A percentile compares a stretch with the other conserved stretches of the same genome.
Conservation (phyloP, 305 asterid genomes). For the Fraxinus latifolia region DNA sequence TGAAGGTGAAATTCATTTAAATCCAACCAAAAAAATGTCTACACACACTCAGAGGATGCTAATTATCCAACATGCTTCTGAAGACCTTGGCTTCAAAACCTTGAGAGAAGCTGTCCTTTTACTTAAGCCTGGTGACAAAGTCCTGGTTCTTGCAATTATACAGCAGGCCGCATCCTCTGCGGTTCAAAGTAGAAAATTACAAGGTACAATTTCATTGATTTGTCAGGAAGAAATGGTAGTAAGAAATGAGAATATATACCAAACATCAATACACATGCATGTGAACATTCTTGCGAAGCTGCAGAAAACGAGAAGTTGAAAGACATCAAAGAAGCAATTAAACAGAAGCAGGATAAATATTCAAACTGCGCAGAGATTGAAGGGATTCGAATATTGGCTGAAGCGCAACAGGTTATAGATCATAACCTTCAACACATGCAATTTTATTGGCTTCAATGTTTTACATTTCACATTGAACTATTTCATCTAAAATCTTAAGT, state of each 20-base stretch:
- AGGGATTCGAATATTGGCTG: constrained; percentile 30
- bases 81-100: constrained; percentile 20
- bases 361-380: constrained; percentile 20
- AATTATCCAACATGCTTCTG: constrained; percentile 48
- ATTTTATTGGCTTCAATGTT: not conserved
- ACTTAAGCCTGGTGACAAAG: constrained; percentile 32
- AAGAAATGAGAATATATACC: not conserved
- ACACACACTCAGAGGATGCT: constrained; percentile 30
- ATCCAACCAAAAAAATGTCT: constrained; percentile 20
- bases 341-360: constrained; percentile 25
- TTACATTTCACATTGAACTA: not conserved
- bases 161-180: constrained; percentile 28
- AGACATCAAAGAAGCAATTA: constrained; percentile 30
- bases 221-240: not conserved
- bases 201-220: constrained; percentile 1
- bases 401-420: constrained; percentile 34
- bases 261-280: not conserved
- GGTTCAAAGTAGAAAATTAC: not conserved
- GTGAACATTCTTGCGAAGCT: not conserved
- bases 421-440: not conserved
- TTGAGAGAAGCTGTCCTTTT: constrained; percentile 26
- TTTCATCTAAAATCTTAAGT: not conserved
- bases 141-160: constrained; percentile 41
- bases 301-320: constrained; percentile 29
- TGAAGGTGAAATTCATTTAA: not conserved